phyloP scores from a whole-genome alignment of 495 filamentous ascomycete genomes.

The Durotheca rogersii region DNA sequence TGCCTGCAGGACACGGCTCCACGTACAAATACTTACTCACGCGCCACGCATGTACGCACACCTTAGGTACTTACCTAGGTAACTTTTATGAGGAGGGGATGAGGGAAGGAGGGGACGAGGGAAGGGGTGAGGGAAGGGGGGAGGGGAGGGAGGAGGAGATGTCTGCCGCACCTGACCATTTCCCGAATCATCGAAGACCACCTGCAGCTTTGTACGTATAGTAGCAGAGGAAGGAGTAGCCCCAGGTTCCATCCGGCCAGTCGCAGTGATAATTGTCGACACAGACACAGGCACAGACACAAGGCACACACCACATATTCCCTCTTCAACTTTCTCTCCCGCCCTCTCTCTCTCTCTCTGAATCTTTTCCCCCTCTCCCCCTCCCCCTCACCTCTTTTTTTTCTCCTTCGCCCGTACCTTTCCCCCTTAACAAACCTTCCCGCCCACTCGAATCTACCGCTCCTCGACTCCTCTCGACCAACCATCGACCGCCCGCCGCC shows the following conservation, averaged over 20 bases:
- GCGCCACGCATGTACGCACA: no score
- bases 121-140: no score
- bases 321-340: not conserved
- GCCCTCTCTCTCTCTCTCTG: conserved; percentile 29
- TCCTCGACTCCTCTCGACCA: conserved; percentile 17
- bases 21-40: no score
- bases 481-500: conserved; percentile 8
- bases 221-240: no score
- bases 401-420: conserved; percentile 25
- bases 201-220: not conserved
- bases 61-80: no score
- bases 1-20: no score
- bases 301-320: not conserved
- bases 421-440: conserved; percentile 25
- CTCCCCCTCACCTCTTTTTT: conserved; percentile 30
- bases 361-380: conserved; percentile 34
- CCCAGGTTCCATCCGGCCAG: not conserved
- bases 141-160: no score
- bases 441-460: conserved; percentile 15
- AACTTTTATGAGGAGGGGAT: no score
- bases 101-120: not conserved
- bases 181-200: conserved; percentile 22
- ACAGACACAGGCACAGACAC: no score
- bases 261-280: no score
- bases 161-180: conserved; percentile 25